A percentile compares a stretch with the other conserved stretches of the same genome.
Evolutionary conservation across 805 yeast species (phyloP).

Genomic region (Alloascoidea africana): DNA sequence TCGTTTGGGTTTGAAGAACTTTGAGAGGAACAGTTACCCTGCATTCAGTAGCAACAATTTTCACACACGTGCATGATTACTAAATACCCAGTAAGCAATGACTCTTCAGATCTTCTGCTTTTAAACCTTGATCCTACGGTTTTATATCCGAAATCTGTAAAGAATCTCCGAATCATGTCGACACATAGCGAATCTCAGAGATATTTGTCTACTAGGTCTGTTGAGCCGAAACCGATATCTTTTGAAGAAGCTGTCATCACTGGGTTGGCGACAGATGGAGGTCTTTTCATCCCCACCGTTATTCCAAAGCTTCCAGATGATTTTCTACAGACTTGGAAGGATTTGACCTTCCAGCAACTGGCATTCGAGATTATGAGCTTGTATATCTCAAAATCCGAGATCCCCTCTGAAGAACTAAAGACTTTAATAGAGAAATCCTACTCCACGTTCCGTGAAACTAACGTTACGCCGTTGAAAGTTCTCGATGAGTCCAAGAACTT

Average conservation of each 20-base stretch:
- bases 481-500: conserved; percentile 43
- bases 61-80: too few relatives aligned
- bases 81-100: too few relatives aligned
- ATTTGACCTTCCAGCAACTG: conserved; percentile 66
- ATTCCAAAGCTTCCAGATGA: conserved; percentile 55
- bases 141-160: too few relatives aligned
- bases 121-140: too few relatives aligned
- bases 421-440: conserved; percentile 56
- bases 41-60: too few relatives aligned
- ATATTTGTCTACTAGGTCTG: conserved; percentile 72
- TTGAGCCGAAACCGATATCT: conserved; percentile 32
- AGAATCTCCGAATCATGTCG: conserved; percentile 2
- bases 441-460: conserved; percentile 75
- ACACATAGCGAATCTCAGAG: conserved; percentile 26
- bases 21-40: too few relatives aligned
- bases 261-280: conserved; percentile 95
- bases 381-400: conserved; percentile 60
- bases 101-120: too few relatives aligned
- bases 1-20: too few relatives aligned
- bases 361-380: conserved; percentile 78
- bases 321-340: conserved; percentile 52
- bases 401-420: conserved; percentile 53
- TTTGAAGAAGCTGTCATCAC: conserved; percentile 76
- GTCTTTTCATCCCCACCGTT: conserved; percentile 75
- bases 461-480: conserved; percentile 69